Conservation (phyloP, 805 yeast genomes). For the Saturnispora gosingensis region DNA sequence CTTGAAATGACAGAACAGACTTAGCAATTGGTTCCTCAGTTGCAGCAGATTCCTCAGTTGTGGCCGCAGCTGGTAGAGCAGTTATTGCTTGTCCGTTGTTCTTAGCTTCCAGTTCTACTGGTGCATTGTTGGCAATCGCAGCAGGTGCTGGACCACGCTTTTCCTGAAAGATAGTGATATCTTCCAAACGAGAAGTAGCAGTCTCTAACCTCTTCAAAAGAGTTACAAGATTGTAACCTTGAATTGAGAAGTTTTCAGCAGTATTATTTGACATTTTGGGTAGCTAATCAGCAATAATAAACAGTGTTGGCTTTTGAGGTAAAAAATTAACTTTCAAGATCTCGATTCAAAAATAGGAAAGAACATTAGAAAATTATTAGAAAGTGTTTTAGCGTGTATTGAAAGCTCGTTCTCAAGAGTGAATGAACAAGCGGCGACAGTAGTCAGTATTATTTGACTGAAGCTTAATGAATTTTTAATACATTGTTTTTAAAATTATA, state of each 20-base stretch:
- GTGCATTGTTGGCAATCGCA: constrained; percentile 6
- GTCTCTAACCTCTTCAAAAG: constrained; percentile 77
- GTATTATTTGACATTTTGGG: constrained; percentile 1
- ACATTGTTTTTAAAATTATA: neutral
- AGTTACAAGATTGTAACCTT: constrained; percentile 82
- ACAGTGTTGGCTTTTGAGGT: neutral
- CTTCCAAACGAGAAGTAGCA: constrained; percentile 88
- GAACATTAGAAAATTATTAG: neutral
- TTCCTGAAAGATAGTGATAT: constrained; percentile 72
- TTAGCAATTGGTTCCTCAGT: constrained; percentile 29
- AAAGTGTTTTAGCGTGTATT: neutral
- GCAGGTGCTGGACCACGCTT: constrained; percentile 32
- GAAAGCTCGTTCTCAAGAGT: no score
- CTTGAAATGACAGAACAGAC: constrained; percentile 44
- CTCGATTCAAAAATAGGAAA: neutral
- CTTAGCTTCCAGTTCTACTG: constrained; percentile 5
- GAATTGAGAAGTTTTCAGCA: constrained; percentile 39
- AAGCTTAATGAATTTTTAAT: no score
- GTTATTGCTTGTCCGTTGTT: neutral
- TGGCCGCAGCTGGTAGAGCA: constrained; percentile 14
- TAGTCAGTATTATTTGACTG: no score
- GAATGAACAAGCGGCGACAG: no score
- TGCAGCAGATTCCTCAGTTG: constrained; percentile 4
- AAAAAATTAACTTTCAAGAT: neutral
- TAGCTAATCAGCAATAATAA: neutral